Base-by-base conservation (phyloP, 2,329 filamentous ascomycete genomes). In the Moelleriella libera region DNA sequence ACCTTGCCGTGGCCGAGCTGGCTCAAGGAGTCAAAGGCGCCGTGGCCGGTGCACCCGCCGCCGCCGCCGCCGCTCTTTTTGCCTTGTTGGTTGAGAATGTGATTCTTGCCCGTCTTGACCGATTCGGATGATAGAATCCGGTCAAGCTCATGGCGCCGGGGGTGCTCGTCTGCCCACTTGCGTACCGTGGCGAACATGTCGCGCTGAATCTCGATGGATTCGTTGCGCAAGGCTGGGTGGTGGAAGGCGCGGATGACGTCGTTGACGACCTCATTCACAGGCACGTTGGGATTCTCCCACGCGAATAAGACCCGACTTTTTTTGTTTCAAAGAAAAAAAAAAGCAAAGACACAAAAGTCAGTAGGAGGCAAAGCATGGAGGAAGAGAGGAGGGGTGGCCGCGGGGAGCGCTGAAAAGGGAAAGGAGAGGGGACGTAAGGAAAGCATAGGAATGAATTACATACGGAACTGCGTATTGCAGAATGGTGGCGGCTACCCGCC, bases 111-210 rank as follows among this genome's bases (percentile, higher is more conserved):
- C 7, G 74, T 72, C 58, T 80, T 83, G 50, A 98, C 92, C 6
- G 85, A 88, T 47, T 94, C 81, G 0, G 88, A 88, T 44, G 79
- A 83, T 8, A 98, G 75, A n/a, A 92, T 59, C 47, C 78, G 69
- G 59, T 94, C 82, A 14, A 97, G 70, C 46, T 80, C 74, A 46
- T 78, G 69, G 42, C 80, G 79, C 51, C 83, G 80, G 3, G 80
- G 72, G 49, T 82, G 75, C 54, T 81, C 76, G 45, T 86, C 75
- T 0, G 78, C 82, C 90, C 90, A 98, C 50, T 76, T 74, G 57
- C 85, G 77, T 2, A 98, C 88, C 0, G 85, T 87, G 47, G 80
- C 74, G 67, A 86, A 97, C 92, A 98, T 98, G 46, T 82, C 81
- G 43, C 78, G 76, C 54, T 97, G 92, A 30, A 92, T 81, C 60